Evolutionary conservation across 169 alveolate genomes (phyloP), one percentile per base, ranked within the genome.

Genomic region (Plasmodium billcollinsi): DNA sequence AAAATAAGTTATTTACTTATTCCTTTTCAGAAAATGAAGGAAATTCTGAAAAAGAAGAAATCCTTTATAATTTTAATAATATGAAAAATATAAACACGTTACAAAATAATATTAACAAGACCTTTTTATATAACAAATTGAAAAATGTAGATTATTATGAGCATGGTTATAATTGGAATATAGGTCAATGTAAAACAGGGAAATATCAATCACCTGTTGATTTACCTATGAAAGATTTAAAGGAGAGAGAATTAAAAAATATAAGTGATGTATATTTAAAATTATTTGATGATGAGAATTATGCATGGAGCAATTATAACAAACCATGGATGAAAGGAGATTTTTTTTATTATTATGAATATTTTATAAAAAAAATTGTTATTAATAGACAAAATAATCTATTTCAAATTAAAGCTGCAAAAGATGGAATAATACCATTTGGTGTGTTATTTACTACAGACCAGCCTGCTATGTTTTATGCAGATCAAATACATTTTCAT

Each of bases 381-480:
- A 80, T 95, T 65, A 73, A 92, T 65, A 93, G 95, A 72, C 88
- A 93, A 45, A 92, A 93, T 78, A 94, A 95, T 74, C 92, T 92
- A 33, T 94, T 95, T 72, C 94, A 95, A 63, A 50, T 94, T 15
- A 92, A 95, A 39, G 91, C 93, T 39, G 92, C 96, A 7, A 88
- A 89, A 72, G 93, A 91, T 66, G 95, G 93, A 4, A 74, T 93
- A 15, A 74, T 91, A 2, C 89, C 95, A n/a, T 92, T 95, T 61
- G 97, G 96, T 20, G 95, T 96, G 1, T 66, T 94, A 83, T 93
- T 94, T 63, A 92, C 97, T 8, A 95, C 97, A n/a, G 97, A 95
- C 73, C 88, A 93, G 1, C 95, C 96, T 7, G 89, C 94, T 33
- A 78, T 94, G 90, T 95, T 93, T 71, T 69, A 85, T 47, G 97